These are phyloP conservation scores for Pichia californica DNA, from an alignment of 805 yeast species.

Conservation along the genomic window DNA sequence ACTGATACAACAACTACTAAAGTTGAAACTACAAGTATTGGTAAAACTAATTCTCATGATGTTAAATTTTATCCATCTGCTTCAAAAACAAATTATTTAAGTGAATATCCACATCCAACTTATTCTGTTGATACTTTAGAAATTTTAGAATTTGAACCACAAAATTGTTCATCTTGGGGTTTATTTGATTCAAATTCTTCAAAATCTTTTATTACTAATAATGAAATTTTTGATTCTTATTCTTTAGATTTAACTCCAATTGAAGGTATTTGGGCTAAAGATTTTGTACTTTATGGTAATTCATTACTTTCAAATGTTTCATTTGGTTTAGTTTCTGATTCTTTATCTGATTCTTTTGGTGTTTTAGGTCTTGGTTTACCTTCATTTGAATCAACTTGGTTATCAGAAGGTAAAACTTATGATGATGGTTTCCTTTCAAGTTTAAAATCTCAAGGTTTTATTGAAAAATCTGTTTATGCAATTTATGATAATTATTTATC, in stretches of 20 bases:
- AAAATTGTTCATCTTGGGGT: slow-evolving; percentile 35
- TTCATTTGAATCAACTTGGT: slow-evolving; percentile 52
- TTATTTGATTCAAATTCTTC: slow-evolving; percentile 35
- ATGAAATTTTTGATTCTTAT: slow-evolving; percentile 29
- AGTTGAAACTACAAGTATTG: not conserved
- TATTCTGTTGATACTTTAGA: slow-evolving; percentile 3
- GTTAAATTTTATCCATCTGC: slow-evolving; percentile 10
- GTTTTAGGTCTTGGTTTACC: slow-evolving; percentile 64
- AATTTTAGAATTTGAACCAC: slow-evolving; percentile 9
- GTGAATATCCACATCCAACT: slow-evolving; percentile 11
- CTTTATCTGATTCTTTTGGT: slow-evolving; percentile 48
- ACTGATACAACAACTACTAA: slow-evolving; percentile 2
- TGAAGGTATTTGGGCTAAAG: slow-evolving; percentile 48
- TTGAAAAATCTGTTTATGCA: slow-evolving; percentile 48
- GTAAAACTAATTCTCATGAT: slow-evolving; percentile 2
- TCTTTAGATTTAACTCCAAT: slow-evolving; percentile 40
- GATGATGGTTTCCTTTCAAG: slow-evolving; percentile 52
- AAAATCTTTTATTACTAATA: slow-evolving; percentile 29
- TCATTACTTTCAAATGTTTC: slow-evolving; percentile 41
- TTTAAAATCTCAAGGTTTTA: slow-evolving; percentile 49
- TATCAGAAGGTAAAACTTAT: slow-evolving; percentile 28
- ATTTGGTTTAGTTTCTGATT: slow-evolving; percentile 60
- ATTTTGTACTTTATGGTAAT: slow-evolving; percentile 44
- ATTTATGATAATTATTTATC: slow-evolving; percentile 42
- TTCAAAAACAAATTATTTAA: slow-evolving; percentile 5